Percentiles rank a stretch among this genome's conserved stretches.
These are phyloP conservation scores for Exserohilum rostratum DNA, from an alignment of 2,329 filamentous ascomycete genomes.

Conservation along the genomic window DNA sequence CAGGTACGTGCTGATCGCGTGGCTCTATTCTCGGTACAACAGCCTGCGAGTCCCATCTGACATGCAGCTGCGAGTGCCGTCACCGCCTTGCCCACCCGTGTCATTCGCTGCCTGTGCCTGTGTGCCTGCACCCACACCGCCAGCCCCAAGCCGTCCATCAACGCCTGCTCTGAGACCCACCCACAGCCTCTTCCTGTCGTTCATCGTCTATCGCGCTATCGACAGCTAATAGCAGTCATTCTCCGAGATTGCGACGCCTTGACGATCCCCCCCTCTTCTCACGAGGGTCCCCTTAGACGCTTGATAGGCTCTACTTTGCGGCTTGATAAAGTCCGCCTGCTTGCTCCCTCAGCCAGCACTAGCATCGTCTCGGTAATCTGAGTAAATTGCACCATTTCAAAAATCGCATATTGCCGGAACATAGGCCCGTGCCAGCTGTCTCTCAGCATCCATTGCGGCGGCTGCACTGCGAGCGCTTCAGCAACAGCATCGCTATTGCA, in stretches of 20 bases:
- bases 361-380: conserved; percentile 23
- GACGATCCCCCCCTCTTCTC: conserved; percentile 1
- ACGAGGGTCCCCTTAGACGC: neutral
- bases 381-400: conserved; percentile 15
- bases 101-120: conserved; percentile 2
- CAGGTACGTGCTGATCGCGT: conserved; percentile 10
- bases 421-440: conserved; percentile 20
- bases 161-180: neutral
- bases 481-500: neutral
- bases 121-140: conserved; percentile 17
- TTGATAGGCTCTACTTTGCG: neutral
- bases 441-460: neutral
- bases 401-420: conserved; percentile 11
- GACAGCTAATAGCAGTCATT: neutral
- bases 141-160: neutral
- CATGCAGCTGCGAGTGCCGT: conserved; percentile 8
- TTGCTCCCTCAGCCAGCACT: conserved; percentile 7
- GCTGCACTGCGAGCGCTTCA: too few relatives aligned
- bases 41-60: neutral
- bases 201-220: conserved; percentile 3
- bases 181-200: conserved; percentile 1
- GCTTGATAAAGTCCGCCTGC: conserved; percentile 4
- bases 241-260: conserved; percentile 10
- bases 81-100: neutral
- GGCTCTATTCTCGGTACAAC: conserved; percentile 14